phyloP scores from a whole-genome alignment of 805 yeast species.

The Suhomyces sp. region DNA sequence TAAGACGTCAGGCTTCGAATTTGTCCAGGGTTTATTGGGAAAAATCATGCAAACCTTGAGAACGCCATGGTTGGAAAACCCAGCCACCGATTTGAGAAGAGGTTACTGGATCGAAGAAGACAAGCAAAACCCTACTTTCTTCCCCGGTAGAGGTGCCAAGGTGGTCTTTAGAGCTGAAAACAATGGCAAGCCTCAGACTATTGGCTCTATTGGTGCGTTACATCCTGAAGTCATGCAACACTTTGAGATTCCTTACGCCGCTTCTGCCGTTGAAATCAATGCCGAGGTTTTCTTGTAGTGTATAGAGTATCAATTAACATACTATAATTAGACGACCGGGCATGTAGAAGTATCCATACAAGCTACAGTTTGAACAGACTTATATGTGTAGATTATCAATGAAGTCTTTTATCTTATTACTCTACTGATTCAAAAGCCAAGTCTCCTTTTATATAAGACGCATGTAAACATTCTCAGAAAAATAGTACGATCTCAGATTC shows the following conservation, averaged over 20 bases:
- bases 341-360: too few relatives aligned
- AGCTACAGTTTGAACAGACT: too few relatives aligned
- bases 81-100: constrained; percentile 50
- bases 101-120: constrained; percentile 88
- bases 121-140: constrained; percentile 64
- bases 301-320: too few relatives aligned
- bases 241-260: constrained; percentile 92
- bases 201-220: constrained; percentile 89
- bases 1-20: constrained; percentile 92
- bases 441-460: too few relatives aligned
- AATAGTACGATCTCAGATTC: background rate
- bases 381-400: too few relatives aligned
- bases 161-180: constrained; percentile 67
- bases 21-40: constrained; percentile 90
- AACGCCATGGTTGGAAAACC: constrained; percentile 72
- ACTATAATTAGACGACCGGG: too few relatives aligned
- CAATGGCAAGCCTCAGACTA: constrained; percentile 52
- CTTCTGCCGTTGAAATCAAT: constrained; percentile 85
- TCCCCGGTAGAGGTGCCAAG: constrained; percentile 97
- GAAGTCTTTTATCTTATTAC: too few relatives aligned
- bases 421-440: too few relatives aligned
- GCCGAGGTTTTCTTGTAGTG: constrained; percentile 77
- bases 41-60: constrained; percentile 95
- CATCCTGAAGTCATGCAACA: constrained; percentile 89
- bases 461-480: too few relatives aligned